Base-by-base conservation (phyloP, 2,329 filamentous ascomycete species). In the Trichothecium roseum region DNA sequence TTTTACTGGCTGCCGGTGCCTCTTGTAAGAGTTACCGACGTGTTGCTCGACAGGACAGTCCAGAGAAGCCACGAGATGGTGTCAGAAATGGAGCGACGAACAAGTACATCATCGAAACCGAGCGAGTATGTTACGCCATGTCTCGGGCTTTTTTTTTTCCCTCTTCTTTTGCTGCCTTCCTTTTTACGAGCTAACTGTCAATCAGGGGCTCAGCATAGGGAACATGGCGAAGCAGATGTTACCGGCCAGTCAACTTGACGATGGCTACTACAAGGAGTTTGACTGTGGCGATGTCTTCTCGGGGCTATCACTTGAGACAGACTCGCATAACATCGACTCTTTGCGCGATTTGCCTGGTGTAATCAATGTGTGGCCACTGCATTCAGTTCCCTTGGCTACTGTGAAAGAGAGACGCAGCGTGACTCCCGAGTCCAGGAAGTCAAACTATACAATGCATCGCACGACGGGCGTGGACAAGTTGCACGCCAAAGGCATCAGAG, bases 391-490 rank as follows among this genome's bases (percentile, higher is more conserved):
- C 4, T 32, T 44, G 8, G 37, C 30, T 8, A 32, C 36, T 4
- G 18, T 38, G 16, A n/a, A 22, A 18, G 41, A 35, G 24, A 34
- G 20, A 12, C 37, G 15, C 17, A 29, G n/a, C 4, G 15, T 34
- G 13, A 17, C 30, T 7, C 28, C 16, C 5, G 15, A 36, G 17
- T 26, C 30, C 26, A 36, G 36, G 4, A 29, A 29, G 24, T 24
- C 34, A 1, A 58, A 56, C 30, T 59, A 59, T 33, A 54, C 53
- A 3, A 44, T 55, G n/a, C 59, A 62, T 30, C 48, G 51, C 13
- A 55, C 54, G 48, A 63, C 60, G 4, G 57, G 59, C 3, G 60
- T 63, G 2, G 53, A 60, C 16, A 53, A 47, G 35, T 49, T 63
- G 2, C 60, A 63, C 28, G 45, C 47, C 14, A 42, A 45, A n/a